phyloP scores from a whole-genome alignment of 495 filamentous ascomycete genomes.

The Bacidia rubella region DNA sequence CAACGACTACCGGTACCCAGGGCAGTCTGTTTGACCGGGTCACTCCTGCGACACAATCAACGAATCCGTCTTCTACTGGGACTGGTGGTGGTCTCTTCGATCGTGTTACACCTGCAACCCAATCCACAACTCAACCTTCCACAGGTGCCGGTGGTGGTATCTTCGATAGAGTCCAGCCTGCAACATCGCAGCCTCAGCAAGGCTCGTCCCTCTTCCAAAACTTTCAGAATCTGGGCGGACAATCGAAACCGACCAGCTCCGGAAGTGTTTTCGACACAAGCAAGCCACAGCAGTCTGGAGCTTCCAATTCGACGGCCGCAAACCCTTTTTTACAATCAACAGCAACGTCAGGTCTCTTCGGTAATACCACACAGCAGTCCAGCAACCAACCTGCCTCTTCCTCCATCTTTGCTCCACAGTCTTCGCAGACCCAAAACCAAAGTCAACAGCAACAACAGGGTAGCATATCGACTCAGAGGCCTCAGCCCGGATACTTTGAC shows the following conservation, averaged over 20 bases:
- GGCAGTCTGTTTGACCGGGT: slow-evolving; percentile 3
- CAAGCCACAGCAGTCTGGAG: not conserved
- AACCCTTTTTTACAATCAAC: not conserved
- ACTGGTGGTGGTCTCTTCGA: slow-evolving; percentile 10
- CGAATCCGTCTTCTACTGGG: slow-evolving; percentile 3
- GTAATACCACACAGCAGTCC: slow-evolving; percentile 23
- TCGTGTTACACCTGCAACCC: slow-evolving; percentile 1
- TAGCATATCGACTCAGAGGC: not conserved
- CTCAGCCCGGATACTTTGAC: slow-evolving; percentile 67
- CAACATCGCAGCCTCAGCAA: slow-evolving; percentile 3
- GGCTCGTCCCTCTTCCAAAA: slow-evolving; percentile 22
- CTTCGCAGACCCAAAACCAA: slow-evolving; percentile 23
- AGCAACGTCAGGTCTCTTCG: slow-evolving; percentile 22
- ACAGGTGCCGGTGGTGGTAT: not conserved
- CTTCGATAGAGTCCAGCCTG: not conserved
- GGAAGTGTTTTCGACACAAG: slow-evolving; percentile 1
- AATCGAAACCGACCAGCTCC: slow-evolving; percentile 1
- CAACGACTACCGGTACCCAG: not conserved
- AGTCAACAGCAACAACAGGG: slow-evolving; percentile 19
- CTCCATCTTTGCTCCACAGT: slow-evolving; percentile 17
- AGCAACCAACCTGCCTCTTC: slow-evolving; percentile 10
- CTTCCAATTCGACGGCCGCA: not conserved
- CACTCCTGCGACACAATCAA: not conserved
- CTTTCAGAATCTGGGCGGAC: slow-evolving; percentile 9
- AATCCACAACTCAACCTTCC: not conserved